Percentiles rank a stretch among this genome's conserved stretches.
These are phyloP conservation scores for Metschnikowia arizonensis DNA, from an alignment of 805 yeast genomes.

Conservation along the genomic window DNA sequence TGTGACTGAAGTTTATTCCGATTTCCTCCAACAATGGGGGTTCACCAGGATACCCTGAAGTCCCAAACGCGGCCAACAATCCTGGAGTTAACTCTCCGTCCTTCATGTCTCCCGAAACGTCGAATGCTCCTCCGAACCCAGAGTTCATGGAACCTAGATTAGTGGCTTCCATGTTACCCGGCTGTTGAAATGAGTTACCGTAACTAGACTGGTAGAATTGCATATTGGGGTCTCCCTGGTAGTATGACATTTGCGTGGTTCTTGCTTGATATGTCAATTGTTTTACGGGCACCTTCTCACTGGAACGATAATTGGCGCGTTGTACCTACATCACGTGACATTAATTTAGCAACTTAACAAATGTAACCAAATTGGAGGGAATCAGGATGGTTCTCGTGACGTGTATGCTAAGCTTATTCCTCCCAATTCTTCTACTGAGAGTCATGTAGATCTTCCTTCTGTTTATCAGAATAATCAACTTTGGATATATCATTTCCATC, in stretches of 20 bases:
- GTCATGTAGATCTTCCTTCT: no score
- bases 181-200: constrained; percentile 27
- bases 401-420: no score
- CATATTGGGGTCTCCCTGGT: constrained; percentile 39
- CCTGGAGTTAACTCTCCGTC: constrained; percentile 61
- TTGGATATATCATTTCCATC: no score
- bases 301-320: constrained; percentile 4
- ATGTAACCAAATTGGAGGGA: neutral
- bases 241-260: constrained; percentile 34
- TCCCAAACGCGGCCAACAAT: constrained; percentile 84
- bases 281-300: neutral
- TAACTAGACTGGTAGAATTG: constrained; percentile 43
- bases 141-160: constrained; percentile 38
- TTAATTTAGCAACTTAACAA: neutral
- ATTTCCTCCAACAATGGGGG: constrained; percentile 88
- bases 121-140: constrained; percentile 33
- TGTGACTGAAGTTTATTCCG: constrained; percentile 89
- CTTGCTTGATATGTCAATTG: neutral
- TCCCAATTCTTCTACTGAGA: no score
- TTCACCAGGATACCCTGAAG: constrained; percentile 93
- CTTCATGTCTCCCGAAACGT: constrained; percentile 42
- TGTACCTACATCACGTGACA: neutral
- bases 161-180: constrained; percentile 17
- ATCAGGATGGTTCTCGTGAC: no score
- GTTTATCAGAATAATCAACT: no score